phyloP scores from a whole-genome alignment of 2,329 filamentous ascomycete genomes.

The Xylariaceae sp. region DNA sequence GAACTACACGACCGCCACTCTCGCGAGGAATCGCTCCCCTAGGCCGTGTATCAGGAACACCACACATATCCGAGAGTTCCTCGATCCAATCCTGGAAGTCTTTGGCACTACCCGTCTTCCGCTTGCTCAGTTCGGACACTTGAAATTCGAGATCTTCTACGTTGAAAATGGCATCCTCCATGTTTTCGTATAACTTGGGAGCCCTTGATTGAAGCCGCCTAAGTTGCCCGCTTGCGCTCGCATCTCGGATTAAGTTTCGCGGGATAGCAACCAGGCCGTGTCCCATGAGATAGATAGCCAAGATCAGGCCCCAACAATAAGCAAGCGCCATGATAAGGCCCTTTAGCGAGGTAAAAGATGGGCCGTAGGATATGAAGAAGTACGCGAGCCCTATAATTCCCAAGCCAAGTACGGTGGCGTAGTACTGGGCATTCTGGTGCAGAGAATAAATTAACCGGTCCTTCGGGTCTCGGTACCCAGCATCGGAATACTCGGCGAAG shows the following conservation, averaged over 20 bases:
- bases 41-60: constrained; percentile 59
- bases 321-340: constrained; percentile 86
- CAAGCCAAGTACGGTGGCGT: constrained; percentile 70
- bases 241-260: constrained; percentile 71
- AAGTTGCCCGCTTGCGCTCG: constrained; percentile 69
- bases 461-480: constrained; percentile 83
- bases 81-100: constrained; percentile 94
- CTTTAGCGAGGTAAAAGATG: constrained; percentile 70
- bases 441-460: constrained; percentile 80
- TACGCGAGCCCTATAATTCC: constrained; percentile 73
- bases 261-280: constrained; percentile 93
- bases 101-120: constrained; percentile 72
- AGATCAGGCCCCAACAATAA: constrained; percentile 86
- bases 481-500: constrained; percentile 90
- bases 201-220: constrained; percentile 73
- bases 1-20: constrained; percentile 50
- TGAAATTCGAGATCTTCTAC: constrained; percentile 79
- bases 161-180: constrained; percentile 76
- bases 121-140: constrained; percentile 70
- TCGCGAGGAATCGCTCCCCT: constrained; percentile 40
- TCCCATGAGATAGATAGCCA: constrained; percentile 97
- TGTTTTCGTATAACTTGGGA: constrained; percentile 76
- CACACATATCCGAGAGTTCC: constrained; percentile 76
- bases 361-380: constrained; percentile 73
- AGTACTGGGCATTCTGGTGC: constrained; percentile 82